Percentiles rank a stretch among this genome's conserved stretches.
Conservation (phyloP, 306 rosid species). For the Rosa persica region DNA sequence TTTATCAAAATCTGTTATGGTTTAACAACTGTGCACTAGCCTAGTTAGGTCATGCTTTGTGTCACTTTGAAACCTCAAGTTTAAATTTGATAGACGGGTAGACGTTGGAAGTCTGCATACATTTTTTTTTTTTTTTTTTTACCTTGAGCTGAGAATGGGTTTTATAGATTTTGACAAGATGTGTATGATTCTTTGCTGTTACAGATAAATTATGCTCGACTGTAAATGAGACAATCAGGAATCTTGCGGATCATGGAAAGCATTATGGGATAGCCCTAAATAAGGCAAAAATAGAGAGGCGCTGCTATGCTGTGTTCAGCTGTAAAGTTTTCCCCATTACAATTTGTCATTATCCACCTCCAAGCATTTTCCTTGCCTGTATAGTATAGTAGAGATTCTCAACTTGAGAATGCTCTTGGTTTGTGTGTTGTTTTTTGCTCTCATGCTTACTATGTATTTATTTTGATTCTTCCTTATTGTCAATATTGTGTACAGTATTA, state of each 20-base stretch:
- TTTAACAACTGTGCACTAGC: neutral
- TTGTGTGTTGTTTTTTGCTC: neutral
- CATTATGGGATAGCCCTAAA: neutral
- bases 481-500: conserved; percentile 6
- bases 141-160: neutral
- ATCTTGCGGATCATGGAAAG: neutral
- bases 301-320: neutral
- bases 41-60: neutral
- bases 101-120: too few species aligned
- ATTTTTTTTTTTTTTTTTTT: neutral
- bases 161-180: neutral
- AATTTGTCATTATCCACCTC: neutral
- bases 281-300: neutral
- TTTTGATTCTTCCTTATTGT: neutral
- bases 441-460: neutral
- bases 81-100: neutral
- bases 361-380: neutral
- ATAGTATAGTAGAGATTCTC: neutral
- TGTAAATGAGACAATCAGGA: conserved; percentile 8
- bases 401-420: neutral
- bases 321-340: neutral
- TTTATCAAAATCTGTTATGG: neutral
- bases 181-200: neutral
- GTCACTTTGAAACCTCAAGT: neutral
- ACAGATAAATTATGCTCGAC: conserved; percentile 2